Conservation (phyloP, 192 early-diverging fungal genomes). For the Mortierella antarctica region DNA sequence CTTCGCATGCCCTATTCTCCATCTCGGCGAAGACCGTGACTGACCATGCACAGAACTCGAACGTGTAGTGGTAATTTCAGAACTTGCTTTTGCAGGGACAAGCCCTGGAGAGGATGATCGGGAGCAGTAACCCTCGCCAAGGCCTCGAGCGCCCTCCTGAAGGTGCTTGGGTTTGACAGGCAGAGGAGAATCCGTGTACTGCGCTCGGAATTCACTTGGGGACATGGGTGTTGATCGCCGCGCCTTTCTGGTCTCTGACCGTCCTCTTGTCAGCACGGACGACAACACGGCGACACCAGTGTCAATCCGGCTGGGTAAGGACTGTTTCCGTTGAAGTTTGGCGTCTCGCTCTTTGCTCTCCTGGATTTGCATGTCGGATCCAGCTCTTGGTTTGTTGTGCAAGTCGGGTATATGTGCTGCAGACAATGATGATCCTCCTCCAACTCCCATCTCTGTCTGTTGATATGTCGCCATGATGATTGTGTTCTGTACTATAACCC, state of each 20-base stretch:
- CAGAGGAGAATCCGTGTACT: slow-evolving; percentile 24
- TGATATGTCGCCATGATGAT: too few species aligned
- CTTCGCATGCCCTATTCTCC: slow-evolving; percentile 18
- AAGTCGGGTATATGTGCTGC: too few species aligned
- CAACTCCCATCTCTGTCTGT: too few species aligned
- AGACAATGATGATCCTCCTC: too few species aligned
- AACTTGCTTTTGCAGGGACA: neutral
- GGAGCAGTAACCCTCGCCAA: neutral
- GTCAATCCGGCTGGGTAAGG: slow-evolving; percentile 5
- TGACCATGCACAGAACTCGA: neutral
- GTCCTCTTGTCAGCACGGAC: slow-evolving; percentile 1
- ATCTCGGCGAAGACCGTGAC: slow-evolving; percentile 3
- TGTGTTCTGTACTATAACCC: too few species aligned
- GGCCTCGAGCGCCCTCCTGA: slow-evolving; percentile 7
- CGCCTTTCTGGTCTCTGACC: slow-evolving; percentile 7
- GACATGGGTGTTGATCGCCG: slow-evolving; percentile 5
- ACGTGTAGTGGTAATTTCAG: neutral
- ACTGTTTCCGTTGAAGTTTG: too few species aligned
- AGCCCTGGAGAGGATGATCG: neutral
- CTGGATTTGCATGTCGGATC: too few species aligned
- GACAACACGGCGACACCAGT: neutral
- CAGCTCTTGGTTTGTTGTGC: too few species aligned
- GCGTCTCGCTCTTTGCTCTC: too few species aligned
- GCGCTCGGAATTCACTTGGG: slow-evolving; percentile 26
- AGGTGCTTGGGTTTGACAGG: slow-evolving; percentile 24